Percentiles rank a stretch among this genome's conserved stretches.
Evolutionary conservation across 2,329 filamentous ascomycete species (phyloP).

Genomic region (Colletotrichum lentis): DNA sequence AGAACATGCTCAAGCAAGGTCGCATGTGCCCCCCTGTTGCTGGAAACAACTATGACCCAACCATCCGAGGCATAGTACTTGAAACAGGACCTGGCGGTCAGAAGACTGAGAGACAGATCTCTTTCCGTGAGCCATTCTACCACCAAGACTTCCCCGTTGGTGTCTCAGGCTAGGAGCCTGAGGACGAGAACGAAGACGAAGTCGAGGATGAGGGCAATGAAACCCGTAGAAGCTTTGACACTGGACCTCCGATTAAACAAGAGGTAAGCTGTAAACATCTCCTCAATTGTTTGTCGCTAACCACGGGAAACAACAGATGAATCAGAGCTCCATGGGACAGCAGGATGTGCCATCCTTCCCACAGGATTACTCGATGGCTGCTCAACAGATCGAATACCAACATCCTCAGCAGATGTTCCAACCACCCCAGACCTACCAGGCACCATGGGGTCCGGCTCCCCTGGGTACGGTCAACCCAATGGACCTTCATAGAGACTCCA

Average conservation of each 20-base stretch:
- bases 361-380: background rate
- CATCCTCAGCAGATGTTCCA: background rate
- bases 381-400: background rate
- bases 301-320: background rate
- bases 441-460: background rate
- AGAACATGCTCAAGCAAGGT: background rate
- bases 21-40: background rate
- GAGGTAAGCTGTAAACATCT: background rate
- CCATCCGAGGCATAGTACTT: background rate
- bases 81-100: background rate
- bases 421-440: background rate
- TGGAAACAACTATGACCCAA: background rate
- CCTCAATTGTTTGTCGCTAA: background rate
- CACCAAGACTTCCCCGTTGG: constrained; percentile 5
- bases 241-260: background rate
- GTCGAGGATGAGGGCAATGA: background rate
- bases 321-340: background rate
- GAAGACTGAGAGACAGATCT: background rate
- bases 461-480: background rate
- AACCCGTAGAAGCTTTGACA: background rate
- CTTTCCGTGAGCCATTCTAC: constrained; percentile 7
- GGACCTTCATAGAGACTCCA: no score
- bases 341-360: background rate
- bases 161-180: background rate
- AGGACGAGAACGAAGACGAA: background rate